Base-by-base conservation (phyloP, 208 protist genomes). In the Porcisia deanei region DNA sequence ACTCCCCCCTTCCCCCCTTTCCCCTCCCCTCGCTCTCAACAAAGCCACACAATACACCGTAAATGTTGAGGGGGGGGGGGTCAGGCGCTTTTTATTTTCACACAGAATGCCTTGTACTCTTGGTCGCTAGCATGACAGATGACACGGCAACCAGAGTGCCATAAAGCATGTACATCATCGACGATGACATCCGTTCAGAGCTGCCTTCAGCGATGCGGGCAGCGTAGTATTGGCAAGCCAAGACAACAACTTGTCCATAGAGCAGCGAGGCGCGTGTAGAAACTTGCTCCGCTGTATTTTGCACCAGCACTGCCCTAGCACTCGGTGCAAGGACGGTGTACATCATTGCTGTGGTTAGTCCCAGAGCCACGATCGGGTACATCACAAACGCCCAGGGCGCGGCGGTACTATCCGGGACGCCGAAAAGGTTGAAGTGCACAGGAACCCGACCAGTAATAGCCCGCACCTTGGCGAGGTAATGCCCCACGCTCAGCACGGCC, bases 391-490 rank as follows among this genome's bases (percentile, higher is more conserved):
- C 41, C 80, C 75, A 84, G 22, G 78, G 59, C 34, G 78, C 64
- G 8, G 64, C 72, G 14, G 57, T 72, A 49, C 30, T 4, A n/a
- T 82, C 73, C 0, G 78, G 78, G 4, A 47, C n/a, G 39, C 78
- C 78, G n/a, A 73, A 64, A 39, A 82, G 53, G 34, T 82, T 66
- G 78, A 82, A 82, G 65, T 82, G 78, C 8, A 82, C 52, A 1
- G 78, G 78, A 18, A 82, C 78, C 37, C 6, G 12, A 10, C 30
- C 67, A 0, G 67, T 66, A 43, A 82, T 16, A 25, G 49, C 60
- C 8, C 71, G 20, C 0, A 18, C 30, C 20, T 71, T 75, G 73
- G 52, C 60, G 9, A 82, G 16, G 68, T 82, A 82, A 60, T 82
- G 78, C 0, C n/a, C 73, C 18, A 78, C 2, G 58, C 78, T 78